Base-by-base conservation (phyloP, 1,284 basidiomycete genomes). In the Sanguinoderma infundibulare region DNA sequence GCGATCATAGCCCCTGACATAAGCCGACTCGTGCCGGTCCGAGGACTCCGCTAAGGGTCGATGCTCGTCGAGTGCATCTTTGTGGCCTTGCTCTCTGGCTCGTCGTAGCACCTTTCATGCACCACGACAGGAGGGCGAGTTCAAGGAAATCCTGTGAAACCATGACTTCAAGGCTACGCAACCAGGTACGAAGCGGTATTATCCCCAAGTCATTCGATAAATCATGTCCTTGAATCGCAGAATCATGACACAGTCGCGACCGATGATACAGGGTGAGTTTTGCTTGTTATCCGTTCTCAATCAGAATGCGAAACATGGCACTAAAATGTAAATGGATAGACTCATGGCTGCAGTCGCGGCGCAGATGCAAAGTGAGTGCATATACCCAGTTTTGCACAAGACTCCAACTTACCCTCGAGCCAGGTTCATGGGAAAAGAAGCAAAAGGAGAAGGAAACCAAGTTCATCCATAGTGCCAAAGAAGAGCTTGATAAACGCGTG, bases 401-500 rank as follows among this genome's bases (percentile, higher is more conserved):
- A n/a, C 38, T 17, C 12, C 12, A 17, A 42, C 39, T 52, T 14
- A 42, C 10, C 26, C 17, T 46, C 20, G 20, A 20, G 10, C 22
- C 28, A 79, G 79, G 73, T 34, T 73, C 78, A 4, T 78, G 77
- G 77, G 75, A 79, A 59, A 79, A 77, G 69, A 77, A 78, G 38
- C 70, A 70, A 38, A 72, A 61, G 56, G 76, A 76, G 51, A 77
- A 73, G 40, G 74, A 79, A 57, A 57, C 54, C 30, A 75, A 60
- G 61, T 74, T 74, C 55, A 24, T 79, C 17, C 71, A 69, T 24
- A 46, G 55, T 2, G 67, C 73, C 0, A 72, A 71, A 55, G 59
- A 66, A 14, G 72, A 76, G 32, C 66, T 79, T 17, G 65, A 75
- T 36, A 59, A 70, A 66, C 75, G 73, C 46, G 72, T 73, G 20